phyloP scores from a whole-genome alignment of 176 grass and related monocot genomes.

The Microstegium vimineum region DNA sequence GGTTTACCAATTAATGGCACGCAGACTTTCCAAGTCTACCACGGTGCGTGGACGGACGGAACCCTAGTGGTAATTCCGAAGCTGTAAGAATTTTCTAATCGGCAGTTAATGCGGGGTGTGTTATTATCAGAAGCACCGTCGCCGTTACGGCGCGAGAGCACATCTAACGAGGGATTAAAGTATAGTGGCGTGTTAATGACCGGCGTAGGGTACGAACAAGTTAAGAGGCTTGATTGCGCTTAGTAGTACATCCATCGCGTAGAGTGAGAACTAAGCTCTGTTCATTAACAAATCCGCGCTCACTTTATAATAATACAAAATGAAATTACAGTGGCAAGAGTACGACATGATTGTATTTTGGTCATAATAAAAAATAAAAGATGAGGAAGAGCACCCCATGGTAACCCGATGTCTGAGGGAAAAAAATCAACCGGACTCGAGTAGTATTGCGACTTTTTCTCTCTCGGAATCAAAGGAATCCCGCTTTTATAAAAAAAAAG shows the following conservation, averaged over 20 bases:
- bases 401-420: neutral
- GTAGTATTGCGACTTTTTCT: slow-evolving; percentile 3
- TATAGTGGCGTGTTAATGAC: slow-evolving; percentile 13
- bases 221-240: slow-evolving; percentile 36
- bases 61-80: slow-evolving; percentile 39
- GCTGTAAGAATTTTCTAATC: neutral
- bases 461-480: slow-evolving; percentile 5
- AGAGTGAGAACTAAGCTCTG: slow-evolving; percentile 34
- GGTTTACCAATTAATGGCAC: slow-evolving; percentile 19
- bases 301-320: neutral
- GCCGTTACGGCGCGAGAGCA: slow-evolving; percentile 50
- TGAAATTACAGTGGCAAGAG: neutral
- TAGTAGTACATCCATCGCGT: slow-evolving; percentile 27
- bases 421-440: neutral
- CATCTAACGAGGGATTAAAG: slow-evolving; percentile 36
- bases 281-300: slow-evolving; percentile 29
- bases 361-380: neutral
- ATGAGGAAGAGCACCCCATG: neutral
- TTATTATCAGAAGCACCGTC: slow-evolving; percentile 37
- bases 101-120: slow-evolving; percentile 1
- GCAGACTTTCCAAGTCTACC: slow-evolving; percentile 15
- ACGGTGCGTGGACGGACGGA: slow-evolving; percentile 8
- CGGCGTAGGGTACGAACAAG: slow-evolving; percentile 23
- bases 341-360: slow-evolving; percentile 4
- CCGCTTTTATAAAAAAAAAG: slow-evolving; percentile 5